Evolutionary conservation across 2,329 filamentous ascomycete genomes (phyloP).

Genomic region (Epichloe sibirici): DNA sequence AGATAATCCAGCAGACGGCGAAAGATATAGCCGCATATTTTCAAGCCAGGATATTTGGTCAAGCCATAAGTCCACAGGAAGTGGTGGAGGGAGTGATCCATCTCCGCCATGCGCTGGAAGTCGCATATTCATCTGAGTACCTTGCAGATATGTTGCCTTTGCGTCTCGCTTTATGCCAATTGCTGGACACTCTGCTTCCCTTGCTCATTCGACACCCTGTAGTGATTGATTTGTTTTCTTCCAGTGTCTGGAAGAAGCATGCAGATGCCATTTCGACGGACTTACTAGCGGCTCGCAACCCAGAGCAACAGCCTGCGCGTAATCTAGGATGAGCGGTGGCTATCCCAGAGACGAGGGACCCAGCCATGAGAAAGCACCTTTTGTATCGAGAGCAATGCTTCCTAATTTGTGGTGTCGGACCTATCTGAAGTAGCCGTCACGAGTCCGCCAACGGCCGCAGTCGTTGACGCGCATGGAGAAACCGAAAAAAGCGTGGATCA

Average conservation of each 20-base stretch:
- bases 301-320: not conserved
- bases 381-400: not conserved
- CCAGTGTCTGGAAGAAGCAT: slow-evolving; percentile 13
- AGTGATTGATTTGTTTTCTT: slow-evolving; percentile 13
- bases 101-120: slow-evolving; percentile 17
- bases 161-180: slow-evolving; percentile 18
- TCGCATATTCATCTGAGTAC: slow-evolving; percentile 14
- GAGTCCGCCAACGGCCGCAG: not conserved
- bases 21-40: slow-evolving; percentile 13
- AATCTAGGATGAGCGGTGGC: not conserved
- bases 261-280: slow-evolving; percentile 16
- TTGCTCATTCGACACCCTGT: slow-evolving; percentile 14
- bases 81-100: slow-evolving; percentile 14
- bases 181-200: slow-evolving; percentile 16
- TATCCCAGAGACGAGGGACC: not conserved
- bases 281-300: slow-evolving; percentile 9
- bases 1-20: slow-evolving; percentile 15
- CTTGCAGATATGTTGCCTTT: slow-evolving; percentile 19
- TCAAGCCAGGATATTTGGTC: slow-evolving; percentile 6
- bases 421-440: not conserved
- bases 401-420: not conserved
- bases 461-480: not conserved
- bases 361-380: not conserved
- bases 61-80: slow-evolving; percentile 10
- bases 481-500: not conserved